These are phyloP conservation scores for Udeniomyces megalosporus DNA, from an alignment of 768 basidiomycete genomes.

Conservation along the genomic window DNA sequence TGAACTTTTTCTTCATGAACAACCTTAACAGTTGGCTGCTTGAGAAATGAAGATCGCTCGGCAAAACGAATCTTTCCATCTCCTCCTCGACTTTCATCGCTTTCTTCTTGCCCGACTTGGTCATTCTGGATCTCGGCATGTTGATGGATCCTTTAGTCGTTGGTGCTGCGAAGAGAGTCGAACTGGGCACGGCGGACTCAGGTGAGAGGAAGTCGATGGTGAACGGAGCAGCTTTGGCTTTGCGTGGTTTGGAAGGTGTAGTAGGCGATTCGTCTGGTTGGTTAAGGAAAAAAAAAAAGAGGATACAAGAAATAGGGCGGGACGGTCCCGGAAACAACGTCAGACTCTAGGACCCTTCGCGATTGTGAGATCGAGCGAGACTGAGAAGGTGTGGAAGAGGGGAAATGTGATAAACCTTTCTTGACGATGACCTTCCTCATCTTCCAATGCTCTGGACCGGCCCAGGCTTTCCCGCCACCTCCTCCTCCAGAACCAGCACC, in stretches of 20 bases:
- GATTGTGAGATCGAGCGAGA: no score
- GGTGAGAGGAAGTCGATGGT: constrained; percentile 33
- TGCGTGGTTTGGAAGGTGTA: not conserved
- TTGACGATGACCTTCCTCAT: constrained; percentile 55
- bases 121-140: not conserved
- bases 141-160: constrained; percentile 22
- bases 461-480: constrained; percentile 77
- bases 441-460: constrained; percentile 98
- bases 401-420: constrained; percentile 40
- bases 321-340: no score
- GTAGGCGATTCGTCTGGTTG: not conserved
- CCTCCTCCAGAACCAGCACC: no score
- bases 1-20: constrained; percentile 34
- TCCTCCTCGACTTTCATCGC: constrained; percentile 40
- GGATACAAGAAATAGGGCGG: no score
- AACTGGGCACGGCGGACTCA: constrained; percentile 18
- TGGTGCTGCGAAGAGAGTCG: constrained; percentile 24
- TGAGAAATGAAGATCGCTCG: constrained; percentile 96
- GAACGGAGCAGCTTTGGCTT: constrained; percentile 22
- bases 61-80: constrained; percentile 59
- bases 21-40: constrained; percentile 74
- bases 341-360: no score
- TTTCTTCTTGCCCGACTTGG: constrained; percentile 5
- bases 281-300: not conserved
- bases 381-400: no score